Conservation (phyloP, 2,329 filamentous ascomycete species). For the Spiromastix sp. region DNA sequence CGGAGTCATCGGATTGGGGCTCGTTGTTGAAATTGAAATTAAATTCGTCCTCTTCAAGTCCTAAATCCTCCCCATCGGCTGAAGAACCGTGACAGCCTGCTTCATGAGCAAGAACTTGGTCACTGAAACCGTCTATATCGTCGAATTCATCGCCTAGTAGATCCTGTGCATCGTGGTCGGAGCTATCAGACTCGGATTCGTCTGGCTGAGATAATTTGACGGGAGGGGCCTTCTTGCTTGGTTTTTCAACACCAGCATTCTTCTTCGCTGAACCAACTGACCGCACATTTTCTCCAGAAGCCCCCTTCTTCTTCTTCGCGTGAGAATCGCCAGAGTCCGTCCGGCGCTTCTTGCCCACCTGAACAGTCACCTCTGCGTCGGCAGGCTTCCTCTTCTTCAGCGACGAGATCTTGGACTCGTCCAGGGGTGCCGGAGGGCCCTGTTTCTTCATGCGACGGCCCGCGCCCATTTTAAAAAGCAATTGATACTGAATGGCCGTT, state of each 20-base stretch:
- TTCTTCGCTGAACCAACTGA: conserved; percentile 21
- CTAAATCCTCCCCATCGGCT: conserved; percentile 30
- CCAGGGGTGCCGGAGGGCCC: conserved; percentile 71
- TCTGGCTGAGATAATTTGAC: conserved; percentile 24
- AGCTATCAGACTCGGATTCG: conserved; percentile 26
- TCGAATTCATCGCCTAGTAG: conserved; percentile 39
- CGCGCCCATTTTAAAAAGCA: conserved; percentile 59
- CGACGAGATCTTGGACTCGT: conserved; percentile 53
- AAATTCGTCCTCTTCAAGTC: conserved; percentile 46
- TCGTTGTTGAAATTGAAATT: no score
- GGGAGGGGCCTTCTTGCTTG: conserved; percentile 13
- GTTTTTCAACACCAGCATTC: conserved; percentile 19
- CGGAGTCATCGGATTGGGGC: conserved; percentile 49
- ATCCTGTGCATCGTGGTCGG: conserved; percentile 26
- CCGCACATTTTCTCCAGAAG: conserved; percentile 23
- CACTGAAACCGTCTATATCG: conserved; percentile 30
- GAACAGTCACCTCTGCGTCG: conserved; percentile 49
- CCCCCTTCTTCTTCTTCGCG: conserved; percentile 54
- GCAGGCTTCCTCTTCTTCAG: conserved; percentile 75
- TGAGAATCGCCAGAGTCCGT: conserved; percentile 24
- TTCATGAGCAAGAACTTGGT: conserved; percentile 37
- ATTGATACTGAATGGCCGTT: conserved; percentile 12
- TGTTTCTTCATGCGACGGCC: conserved; percentile 95
- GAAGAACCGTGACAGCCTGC: no score
- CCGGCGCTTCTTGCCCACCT: conserved; percentile 28